A percentile compares a stretch with the other conserved stretches of the same genome.
Evolutionary conservation across 2,329 filamentous ascomycete species (phyloP).

Genomic region (Lecanicillium sp.): DNA sequence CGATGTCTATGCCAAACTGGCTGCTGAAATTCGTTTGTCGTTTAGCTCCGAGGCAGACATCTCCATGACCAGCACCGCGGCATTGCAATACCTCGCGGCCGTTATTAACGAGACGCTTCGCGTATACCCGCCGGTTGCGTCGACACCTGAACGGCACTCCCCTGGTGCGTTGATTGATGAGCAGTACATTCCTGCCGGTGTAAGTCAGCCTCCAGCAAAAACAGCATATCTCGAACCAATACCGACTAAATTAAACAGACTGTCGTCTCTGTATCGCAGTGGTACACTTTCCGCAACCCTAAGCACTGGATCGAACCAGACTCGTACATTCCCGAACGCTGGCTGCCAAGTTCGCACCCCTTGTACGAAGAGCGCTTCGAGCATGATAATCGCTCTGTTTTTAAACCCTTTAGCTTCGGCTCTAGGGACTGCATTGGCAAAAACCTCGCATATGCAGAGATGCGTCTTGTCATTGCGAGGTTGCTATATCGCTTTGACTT

Average conservation of each 20-base stretch:
- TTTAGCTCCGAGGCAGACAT: slow-evolving; percentile 30
- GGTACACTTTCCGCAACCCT: slow-evolving; percentile 33
- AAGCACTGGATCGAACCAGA: slow-evolving; percentile 35
- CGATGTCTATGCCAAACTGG: slow-evolving; percentile 19
- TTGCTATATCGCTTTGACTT: slow-evolving; percentile 39
- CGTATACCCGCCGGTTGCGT: slow-evolving; percentile 26
- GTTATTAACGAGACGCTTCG: slow-evolving; percentile 33
- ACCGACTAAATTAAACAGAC: slow-evolving; percentile 20
- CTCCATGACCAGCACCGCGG: slow-evolving; percentile 20
- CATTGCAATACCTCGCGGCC: slow-evolving; percentile 28
- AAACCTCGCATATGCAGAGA: slow-evolving; percentile 36
- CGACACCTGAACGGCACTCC: slow-evolving; percentile 18
- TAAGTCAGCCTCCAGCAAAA: slow-evolving; percentile 14
- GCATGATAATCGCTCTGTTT: slow-evolving; percentile 26
- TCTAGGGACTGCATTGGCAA: slow-evolving; percentile 32
- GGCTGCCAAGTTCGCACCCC: slow-evolving; percentile 17
- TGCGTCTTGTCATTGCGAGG: slow-evolving; percentile 36
- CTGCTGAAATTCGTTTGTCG: slow-evolving; percentile 23
- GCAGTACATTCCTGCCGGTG: slow-evolving; percentile 24
- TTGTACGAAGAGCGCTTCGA: slow-evolving; percentile 28
- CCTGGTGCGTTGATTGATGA: slow-evolving; percentile 25
- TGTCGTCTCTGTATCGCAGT: slow-evolving; percentile 33
- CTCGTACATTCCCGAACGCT: slow-evolving; percentile 39
- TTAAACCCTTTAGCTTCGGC: slow-evolving; percentile 30
- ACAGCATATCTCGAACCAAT: neutral